Evolutionary conservation across 1,139 yeast genomes (phyloP).

Genomic region (Debaryomyces sp.): DNA sequence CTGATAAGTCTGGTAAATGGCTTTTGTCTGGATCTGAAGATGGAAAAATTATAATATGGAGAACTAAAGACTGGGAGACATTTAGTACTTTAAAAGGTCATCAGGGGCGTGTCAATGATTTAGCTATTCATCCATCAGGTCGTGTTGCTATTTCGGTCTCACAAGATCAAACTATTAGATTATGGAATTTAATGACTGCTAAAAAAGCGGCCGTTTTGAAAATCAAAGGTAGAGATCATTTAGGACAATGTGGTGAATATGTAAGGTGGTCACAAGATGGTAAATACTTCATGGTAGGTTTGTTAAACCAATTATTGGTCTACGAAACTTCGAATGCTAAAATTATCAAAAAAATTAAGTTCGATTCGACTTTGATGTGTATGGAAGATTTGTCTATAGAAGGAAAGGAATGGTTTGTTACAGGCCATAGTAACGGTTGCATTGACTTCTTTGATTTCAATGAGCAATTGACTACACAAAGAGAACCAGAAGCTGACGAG

Average conservation of each 20-base stretch:
- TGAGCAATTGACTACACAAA: constrained; percentile 23
- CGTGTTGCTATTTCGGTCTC: constrained; percentile 89
- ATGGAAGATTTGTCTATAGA: constrained; percentile 53
- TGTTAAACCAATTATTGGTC: constrained; percentile 62
- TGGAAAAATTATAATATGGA: constrained; percentile 88
- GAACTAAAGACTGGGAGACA: constrained; percentile 96
- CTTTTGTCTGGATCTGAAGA: constrained; percentile 88
- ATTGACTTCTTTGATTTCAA: constrained; percentile 55
- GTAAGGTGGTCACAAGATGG: constrained; percentile 71
- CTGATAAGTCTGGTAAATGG: constrained; percentile 72
- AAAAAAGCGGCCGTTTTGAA: constrained; percentile 87
- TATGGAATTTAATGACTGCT: constrained; percentile 98
- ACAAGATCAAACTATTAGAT: constrained; percentile 75
- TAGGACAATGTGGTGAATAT: constrained; percentile 66
- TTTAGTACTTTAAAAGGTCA: constrained; percentile 90
- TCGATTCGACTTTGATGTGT: constrained; percentile 68
- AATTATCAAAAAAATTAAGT: constrained; percentile 50
- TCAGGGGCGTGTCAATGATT: constrained; percentile 71
- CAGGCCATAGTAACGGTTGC: constrained; percentile 76
- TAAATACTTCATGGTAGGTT: constrained; percentile 72
- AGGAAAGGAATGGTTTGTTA: constrained; percentile 57
- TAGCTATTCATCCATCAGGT: constrained; percentile 90
- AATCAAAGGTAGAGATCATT: constrained; percentile 64
- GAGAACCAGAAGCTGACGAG: constrained; percentile 22
- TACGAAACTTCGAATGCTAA: constrained; percentile 69